Evolutionary conservation across 306 rosid species (phyloP).

Genomic region (Corylus heterophylla): DNA sequence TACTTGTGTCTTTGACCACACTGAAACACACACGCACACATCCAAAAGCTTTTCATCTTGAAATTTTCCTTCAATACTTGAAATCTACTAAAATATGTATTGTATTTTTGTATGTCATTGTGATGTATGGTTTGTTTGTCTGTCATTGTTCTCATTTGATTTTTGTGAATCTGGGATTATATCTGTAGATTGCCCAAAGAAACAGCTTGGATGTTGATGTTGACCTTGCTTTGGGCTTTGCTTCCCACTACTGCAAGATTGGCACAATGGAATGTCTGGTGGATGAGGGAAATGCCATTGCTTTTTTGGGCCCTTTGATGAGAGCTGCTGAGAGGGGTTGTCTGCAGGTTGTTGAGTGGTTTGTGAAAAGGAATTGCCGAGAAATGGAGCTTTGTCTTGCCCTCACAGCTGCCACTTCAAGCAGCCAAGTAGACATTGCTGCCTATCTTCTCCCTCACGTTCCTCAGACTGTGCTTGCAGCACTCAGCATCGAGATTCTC

Average conservation of each 20-base stretch:
- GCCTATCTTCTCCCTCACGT: slow-evolving; percentile 82
- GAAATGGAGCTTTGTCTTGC: slow-evolving; percentile 96
- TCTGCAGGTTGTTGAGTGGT: slow-evolving; percentile 83
- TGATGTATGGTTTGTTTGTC: background rate
- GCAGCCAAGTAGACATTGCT: slow-evolving; percentile 78
- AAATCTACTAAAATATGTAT: background rate
- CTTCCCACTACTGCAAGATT: slow-evolving; percentile 85
- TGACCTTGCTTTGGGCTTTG: slow-evolving; percentile 88
- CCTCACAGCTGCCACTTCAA: slow-evolving; percentile 89
- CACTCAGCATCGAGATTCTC: slow-evolving; percentile 77
- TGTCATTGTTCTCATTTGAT: slow-evolving; percentile 5
- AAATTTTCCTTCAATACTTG: background rate
- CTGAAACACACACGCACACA: background rate
- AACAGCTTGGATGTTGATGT: slow-evolving; percentile 93
- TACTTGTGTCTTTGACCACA: background rate
- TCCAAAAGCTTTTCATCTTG: background rate
- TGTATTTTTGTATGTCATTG: background rate
- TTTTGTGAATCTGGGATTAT: slow-evolving; percentile 33
- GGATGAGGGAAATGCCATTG: slow-evolving; percentile 89
- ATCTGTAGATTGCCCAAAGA: slow-evolving; percentile 75
- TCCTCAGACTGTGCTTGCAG: slow-evolving; percentile 74
- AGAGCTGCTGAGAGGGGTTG: slow-evolving; percentile 96
- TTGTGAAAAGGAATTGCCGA: slow-evolving; percentile 80
- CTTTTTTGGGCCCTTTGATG: slow-evolving; percentile 88
- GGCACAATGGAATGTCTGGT: slow-evolving; percentile 91